Evolutionary conservation across 2,329 filamentous ascomycete genomes (phyloP), one percentile per base, ranked within the genome.

Genomic region (Fusarium brevicatenulatum): DNA sequence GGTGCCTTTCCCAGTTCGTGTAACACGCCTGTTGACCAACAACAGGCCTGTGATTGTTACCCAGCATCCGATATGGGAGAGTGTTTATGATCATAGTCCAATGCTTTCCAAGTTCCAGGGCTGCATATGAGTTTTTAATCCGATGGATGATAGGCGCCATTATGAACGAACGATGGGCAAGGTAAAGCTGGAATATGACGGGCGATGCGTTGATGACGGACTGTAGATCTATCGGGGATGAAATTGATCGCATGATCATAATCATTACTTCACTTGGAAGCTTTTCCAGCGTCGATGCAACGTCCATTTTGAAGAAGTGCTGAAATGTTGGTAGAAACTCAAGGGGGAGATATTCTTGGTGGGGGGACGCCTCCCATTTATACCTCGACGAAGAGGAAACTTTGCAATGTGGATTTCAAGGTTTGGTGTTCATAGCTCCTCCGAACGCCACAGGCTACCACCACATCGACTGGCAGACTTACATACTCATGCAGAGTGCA

Each of bases 21-120:
- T 46, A 46, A 7, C 9, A 46, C 12, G 18, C 5, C 43, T 28
- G 8, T 28, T 5, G 23, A 4, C 8, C 7, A 28, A 13, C 23
- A 19, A 19, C 2, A 36, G 8, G 30, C 21, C 2, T 16, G 2
- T 28, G 19, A 3, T 7, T 5, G 4, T 49, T 15, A 2, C n/a
- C 8, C 15, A 34, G 8, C n/a, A 25, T 13, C 8, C 34, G 34
- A 21, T 37, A 21, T 15, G 34, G 18, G 12, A 53, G 50, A 16
- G 7, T 37, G 4, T 4, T 21, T 12, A 6, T 21, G 11, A 37
- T 4, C 7, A 6, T 9, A 7, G 11, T 9, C 2, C 15, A 8
- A 25, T 36, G 23, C 0, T 9, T 36, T 15, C 2, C 18, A 6
- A n/a, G 9, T 7, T 23, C 0, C 21, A 13, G 5, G 15, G 7